These are phyloP conservation scores for Salisapilia sapeloensis DNA, from an alignment of 352 stramenopile genomes.

Conservation along the genomic window DNA sequence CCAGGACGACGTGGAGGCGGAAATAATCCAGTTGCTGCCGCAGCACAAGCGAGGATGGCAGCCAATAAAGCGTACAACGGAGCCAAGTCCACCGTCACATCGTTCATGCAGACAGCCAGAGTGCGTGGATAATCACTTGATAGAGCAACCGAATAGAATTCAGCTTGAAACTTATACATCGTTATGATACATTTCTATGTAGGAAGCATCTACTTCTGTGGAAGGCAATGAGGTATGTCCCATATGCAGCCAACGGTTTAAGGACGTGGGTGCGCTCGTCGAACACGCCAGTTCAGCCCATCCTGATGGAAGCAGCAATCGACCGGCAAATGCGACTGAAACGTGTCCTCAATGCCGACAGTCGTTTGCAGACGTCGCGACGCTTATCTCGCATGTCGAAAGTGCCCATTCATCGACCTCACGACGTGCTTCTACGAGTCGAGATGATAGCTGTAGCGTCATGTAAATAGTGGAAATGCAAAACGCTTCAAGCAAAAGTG, in stretches of 20 bases:
- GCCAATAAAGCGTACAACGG: constrained; percentile 14
- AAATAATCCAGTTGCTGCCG: constrained; percentile 1
- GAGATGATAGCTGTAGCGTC: constrained; percentile 37
- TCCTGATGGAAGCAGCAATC: constrained; percentile 14
- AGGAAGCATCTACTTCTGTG: constrained; percentile 1
- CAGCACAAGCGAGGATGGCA: constrained; percentile 7
- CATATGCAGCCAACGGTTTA: constrained; percentile 57
- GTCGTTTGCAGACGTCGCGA: constrained; percentile 26
- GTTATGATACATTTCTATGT: background rate
- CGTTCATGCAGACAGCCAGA: constrained; percentile 29
- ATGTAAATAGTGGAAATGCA: too few species aligned
- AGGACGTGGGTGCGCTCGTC: constrained; percentile 54
- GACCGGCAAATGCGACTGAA: constrained; percentile 6
- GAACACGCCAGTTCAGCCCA: constrained; percentile 57
- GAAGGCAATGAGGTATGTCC: constrained; percentile 28
- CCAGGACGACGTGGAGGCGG: constrained; percentile 7
- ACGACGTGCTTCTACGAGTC: constrained; percentile 2
- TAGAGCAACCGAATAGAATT: too few species aligned
- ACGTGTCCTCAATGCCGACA: constrained; percentile 52
- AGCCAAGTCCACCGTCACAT: constrained; percentile 20
- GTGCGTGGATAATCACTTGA: constrained; percentile 1
- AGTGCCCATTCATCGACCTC: constrained; percentile 13
- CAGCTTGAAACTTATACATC: too few species aligned
- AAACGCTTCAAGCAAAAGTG: too few species aligned
- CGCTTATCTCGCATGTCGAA: constrained; percentile 48